Evolutionary conservation across 768 basidiomycete genomes (phyloP).

Genomic region (Podaxis sp.): DNA sequence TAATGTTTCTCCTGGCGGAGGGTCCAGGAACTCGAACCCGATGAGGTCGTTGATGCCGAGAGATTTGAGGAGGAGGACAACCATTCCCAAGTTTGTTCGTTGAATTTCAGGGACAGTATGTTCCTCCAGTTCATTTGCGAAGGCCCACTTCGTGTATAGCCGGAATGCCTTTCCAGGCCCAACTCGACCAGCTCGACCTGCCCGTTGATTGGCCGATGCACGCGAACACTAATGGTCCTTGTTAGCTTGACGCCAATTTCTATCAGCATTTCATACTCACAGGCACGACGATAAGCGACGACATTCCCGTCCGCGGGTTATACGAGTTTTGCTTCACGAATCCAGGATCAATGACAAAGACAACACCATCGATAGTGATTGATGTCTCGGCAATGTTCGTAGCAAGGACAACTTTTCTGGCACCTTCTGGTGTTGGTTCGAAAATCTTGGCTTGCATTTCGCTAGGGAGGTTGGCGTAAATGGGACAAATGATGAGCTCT

Average conservation of each 20-base stretch:
- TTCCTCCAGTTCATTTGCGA: slow-evolving; percentile 90
- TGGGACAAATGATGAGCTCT: slow-evolving; percentile 94
- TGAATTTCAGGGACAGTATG: slow-evolving; percentile 99
- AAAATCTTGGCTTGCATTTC: slow-evolving; percentile 99
- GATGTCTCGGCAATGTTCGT: slow-evolving; percentile 99
- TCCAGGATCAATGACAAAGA: slow-evolving; percentile 98
- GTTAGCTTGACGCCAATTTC: neutral
- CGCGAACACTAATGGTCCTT: slow-evolving; percentile 72
- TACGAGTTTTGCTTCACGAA: slow-evolving; percentile 99
- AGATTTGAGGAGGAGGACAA: slow-evolving; percentile 92
- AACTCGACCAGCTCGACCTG: slow-evolving; percentile 95
- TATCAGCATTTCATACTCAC: slow-evolving; percentile 44
- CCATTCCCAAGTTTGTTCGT: slow-evolving; percentile 96
- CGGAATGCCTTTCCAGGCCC: slow-evolving; percentile 98
- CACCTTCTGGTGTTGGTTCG: slow-evolving; percentile 95
- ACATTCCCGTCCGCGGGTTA: slow-evolving; percentile 98
- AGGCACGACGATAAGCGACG: slow-evolving; percentile 92
- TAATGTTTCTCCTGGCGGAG: slow-evolving; percentile 95
- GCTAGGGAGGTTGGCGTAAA: slow-evolving; percentile 98
- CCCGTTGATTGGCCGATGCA: slow-evolving; percentile 96
- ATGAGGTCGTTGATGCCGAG: slow-evolving; percentile 98
- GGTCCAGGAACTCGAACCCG: slow-evolving; percentile 98
- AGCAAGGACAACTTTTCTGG: slow-evolving; percentile 95
- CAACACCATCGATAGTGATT: slow-evolving; percentile 98
- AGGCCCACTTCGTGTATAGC: slow-evolving; percentile 99